Evolutionary conservation across 177 flowering plant species (phyloP).

Genomic region (Vitis hybrid): DNA sequence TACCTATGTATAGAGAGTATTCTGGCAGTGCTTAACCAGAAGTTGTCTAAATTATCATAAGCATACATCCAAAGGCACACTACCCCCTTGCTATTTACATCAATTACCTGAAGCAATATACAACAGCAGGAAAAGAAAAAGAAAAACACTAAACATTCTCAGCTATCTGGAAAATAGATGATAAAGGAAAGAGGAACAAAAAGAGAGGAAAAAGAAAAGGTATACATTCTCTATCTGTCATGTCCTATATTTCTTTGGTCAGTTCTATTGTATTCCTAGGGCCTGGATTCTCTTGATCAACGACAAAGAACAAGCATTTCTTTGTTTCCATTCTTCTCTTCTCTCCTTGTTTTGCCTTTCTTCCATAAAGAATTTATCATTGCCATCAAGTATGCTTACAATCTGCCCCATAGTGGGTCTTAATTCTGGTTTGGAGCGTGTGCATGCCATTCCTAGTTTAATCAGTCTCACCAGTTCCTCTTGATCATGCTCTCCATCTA

Average conservation of each 20-base stretch:
- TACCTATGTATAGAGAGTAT: neutral
- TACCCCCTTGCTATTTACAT: constrained; percentile 6
- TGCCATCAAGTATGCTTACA: constrained; percentile 75
- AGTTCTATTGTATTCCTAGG: constrained; percentile 71
- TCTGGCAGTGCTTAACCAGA: neutral
- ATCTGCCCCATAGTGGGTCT: constrained; percentile 86
- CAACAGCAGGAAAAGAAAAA: no score
- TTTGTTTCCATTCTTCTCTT: constrained; percentile 59
- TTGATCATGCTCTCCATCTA: constrained; percentile 48
- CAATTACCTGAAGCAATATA: neutral
- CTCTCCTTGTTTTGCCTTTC: constrained; percentile 36
- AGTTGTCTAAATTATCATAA: neutral
- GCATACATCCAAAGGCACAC: neutral
- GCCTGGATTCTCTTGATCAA: constrained; percentile 76
- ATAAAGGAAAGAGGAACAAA: no score
- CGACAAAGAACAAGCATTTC: constrained; percentile 55
- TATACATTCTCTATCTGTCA: neutral
- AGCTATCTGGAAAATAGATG: no score
- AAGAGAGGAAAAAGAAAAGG: no score
- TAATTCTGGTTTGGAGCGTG: constrained; percentile 53
- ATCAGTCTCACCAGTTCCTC: constrained; percentile 60
- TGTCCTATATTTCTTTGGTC: neutral
- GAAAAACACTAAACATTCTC: no score
- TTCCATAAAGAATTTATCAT: constrained; percentile 41
- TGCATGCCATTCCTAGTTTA: constrained; percentile 74